A percentile compares a stretch with the other conserved stretches of the same genome.
Evolutionary conservation across 2,329 filamentous ascomycete genomes (phyloP).

Genomic region (Talaromyces funiculosus): DNA sequence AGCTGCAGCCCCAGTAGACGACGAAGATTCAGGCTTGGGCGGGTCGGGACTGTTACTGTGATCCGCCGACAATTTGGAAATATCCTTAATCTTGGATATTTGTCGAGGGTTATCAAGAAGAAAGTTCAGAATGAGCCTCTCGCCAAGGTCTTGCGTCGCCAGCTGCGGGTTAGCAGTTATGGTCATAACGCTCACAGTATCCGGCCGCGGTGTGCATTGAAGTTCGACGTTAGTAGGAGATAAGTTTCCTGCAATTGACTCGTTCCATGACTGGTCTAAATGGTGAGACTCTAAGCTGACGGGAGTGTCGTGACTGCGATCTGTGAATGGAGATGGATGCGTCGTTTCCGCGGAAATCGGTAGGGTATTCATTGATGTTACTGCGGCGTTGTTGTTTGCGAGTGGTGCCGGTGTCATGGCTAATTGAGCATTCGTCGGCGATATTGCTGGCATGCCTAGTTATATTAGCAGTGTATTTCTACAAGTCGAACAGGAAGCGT

Average conservation of each 20-base stretch:
- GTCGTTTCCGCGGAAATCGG: slow-evolving; percentile 8
- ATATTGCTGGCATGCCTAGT: not conserved
- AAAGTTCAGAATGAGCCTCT: slow-evolving; percentile 68
- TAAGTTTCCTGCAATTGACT: slow-evolving; percentile 26
- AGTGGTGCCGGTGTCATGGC: slow-evolving; percentile 14
- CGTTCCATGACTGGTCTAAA: slow-evolving; percentile 25
- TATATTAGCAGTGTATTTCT: not conserved
- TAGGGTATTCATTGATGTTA: not conserved
- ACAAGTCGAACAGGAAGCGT: not conserved
- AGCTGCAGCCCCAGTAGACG: not conserved
- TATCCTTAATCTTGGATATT: slow-evolving; percentile 48
- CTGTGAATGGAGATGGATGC: slow-evolving; percentile 23
- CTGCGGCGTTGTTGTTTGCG: slow-evolving; percentile 2
- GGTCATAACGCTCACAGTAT: slow-evolving; percentile 4
- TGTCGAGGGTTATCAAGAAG: slow-evolving; percentile 59
- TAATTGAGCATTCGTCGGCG: not conserved
- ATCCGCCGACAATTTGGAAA: slow-evolving; percentile 21
- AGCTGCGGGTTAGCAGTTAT: slow-evolving; percentile 26
- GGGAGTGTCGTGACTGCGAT: slow-evolving; percentile 22
- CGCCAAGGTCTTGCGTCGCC: slow-evolving; percentile 53
- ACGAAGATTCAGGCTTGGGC: slow-evolving; percentile 19
- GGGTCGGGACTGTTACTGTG: slow-evolving; percentile 23
- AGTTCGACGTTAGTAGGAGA: slow-evolving; percentile 22
- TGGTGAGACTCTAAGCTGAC: slow-evolving; percentile 16
- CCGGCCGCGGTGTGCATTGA: slow-evolving; percentile 5